These are phyloP conservation scores for Rhizophagus sp. DNA, from an alignment of 192 early-diverging fungal genomes.

Conservation along the genomic window DNA sequence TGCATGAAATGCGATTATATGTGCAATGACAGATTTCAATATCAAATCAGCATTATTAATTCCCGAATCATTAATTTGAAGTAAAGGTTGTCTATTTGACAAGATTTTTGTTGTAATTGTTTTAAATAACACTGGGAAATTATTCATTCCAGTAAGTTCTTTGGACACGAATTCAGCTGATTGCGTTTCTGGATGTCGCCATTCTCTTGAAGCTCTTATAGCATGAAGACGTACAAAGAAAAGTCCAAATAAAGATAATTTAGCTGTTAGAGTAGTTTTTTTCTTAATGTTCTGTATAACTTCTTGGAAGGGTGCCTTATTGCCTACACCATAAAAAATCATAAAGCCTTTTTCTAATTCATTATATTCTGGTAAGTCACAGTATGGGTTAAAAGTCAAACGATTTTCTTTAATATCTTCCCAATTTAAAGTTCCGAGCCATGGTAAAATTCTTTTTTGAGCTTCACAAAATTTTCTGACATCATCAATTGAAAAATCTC, in stretches of 20 bases:
- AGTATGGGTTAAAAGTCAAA: slow-evolving; percentile 26
- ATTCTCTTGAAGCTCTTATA: slow-evolving; percentile 23
- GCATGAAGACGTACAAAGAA: slow-evolving; percentile 1
- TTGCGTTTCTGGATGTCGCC: not conserved
- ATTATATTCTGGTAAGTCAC: not conserved
- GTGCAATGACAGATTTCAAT: slow-evolving; percentile 25
- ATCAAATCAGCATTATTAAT: slow-evolving; percentile 11
- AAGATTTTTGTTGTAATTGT: not conserved
- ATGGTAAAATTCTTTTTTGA: slow-evolving; percentile 8
- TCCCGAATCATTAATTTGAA: not conserved
- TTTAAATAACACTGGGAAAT: not conserved
- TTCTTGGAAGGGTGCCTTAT: not conserved
- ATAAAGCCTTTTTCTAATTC: slow-evolving; percentile 5
- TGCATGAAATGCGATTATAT: slow-evolving; percentile 15
- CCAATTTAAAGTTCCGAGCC: slow-evolving; percentile 18
- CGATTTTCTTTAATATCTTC: slow-evolving; percentile 7
- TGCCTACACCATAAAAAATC: not conserved
- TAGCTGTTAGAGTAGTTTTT: not conserved
- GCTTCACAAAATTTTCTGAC: slow-evolving; percentile 18
- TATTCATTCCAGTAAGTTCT: not conserved
- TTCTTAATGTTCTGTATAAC: not conserved
- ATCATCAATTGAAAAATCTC: slow-evolving; percentile 21
- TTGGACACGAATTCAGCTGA: not conserved
- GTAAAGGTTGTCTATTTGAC: slow-evolving; percentile 11
- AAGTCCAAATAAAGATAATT: slow-evolving; percentile 19